Evolutionary conservation across 345 rosid species (phyloP).

Genomic region (Kernera saxatilis): DNA sequence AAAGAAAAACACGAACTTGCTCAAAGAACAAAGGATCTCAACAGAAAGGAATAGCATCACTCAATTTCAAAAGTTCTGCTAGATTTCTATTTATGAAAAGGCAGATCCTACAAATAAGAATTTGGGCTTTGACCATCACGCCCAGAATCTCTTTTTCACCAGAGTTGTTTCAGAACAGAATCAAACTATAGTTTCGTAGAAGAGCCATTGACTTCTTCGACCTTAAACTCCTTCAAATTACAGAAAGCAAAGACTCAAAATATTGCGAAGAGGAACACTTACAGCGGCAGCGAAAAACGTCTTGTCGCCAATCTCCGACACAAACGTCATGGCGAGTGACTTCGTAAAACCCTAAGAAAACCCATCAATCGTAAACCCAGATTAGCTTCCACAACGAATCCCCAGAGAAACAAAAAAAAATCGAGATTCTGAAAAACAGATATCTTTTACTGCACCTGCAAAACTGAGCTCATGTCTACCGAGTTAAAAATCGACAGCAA

Average conservation of each 20-base stretch:
- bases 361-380: not conserved
- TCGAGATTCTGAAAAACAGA: not conserved
- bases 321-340: constrained; percentile 93
- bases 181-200: not conserved
- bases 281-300: constrained; percentile 99
- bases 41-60: not conserved
- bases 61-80: not conserved
- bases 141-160: not conserved
- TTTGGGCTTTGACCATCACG: not conserved
- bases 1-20: not conserved
- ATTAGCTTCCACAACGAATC: not conserved
- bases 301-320: constrained; percentile 98
- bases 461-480: constrained; percentile 52
- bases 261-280: constrained; percentile 17
- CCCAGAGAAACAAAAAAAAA: too few species aligned
- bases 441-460: constrained; percentile 38
- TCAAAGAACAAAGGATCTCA: not conserved
- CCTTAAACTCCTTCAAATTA: not conserved
- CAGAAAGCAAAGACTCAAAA: not conserved
- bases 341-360: constrained; percentile 74
- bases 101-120: not conserved
- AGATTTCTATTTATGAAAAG: not conserved
- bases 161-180: not conserved
- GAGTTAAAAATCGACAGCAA: not conserved
- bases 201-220: not conserved